These are phyloP conservation scores for Cytospora chrysosperma DNA, from an alignment of 2,329 filamentous ascomycete species.

Conservation along the genomic window DNA sequence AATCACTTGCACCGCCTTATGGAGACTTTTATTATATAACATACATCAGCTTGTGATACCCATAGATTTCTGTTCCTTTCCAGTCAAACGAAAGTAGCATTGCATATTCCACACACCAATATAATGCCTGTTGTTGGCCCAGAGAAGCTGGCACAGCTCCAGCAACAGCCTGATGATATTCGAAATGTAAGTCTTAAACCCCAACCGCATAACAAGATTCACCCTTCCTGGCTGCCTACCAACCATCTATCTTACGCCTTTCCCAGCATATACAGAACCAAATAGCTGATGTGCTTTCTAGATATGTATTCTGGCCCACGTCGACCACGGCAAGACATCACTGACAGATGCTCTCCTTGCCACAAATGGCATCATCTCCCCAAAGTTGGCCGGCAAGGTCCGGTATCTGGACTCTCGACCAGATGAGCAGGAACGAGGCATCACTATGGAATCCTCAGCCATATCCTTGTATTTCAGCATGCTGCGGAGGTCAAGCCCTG, in stretches of 20 bases:
- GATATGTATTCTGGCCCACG: constrained; percentile 95
- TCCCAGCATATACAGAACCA: constrained; percentile 17
- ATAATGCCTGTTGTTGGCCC: constrained; percentile 89
- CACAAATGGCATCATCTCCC: constrained; percentile 98
- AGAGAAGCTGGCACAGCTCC: constrained; percentile 86
- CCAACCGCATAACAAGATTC: neutral
- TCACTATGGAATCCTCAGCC: constrained; percentile 99
- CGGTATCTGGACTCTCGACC: constrained; percentile 94
- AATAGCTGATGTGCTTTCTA: constrained; percentile 33
- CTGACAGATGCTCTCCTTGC: constrained; percentile 93
- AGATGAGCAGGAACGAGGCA: constrained; percentile 92
- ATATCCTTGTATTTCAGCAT: constrained; percentile 97
- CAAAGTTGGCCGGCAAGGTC: constrained; percentile 96
- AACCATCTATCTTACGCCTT: constrained; percentile 19
- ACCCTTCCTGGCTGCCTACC: neutral
- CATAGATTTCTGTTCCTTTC: neutral
- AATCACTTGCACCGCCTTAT: constrained; percentile 19
- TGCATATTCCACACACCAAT: constrained; percentile 18
- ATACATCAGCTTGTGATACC: constrained; percentile 8
- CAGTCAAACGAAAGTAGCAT: neutral
- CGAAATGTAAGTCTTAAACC: constrained; percentile 69
- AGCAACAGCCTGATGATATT: constrained; percentile 83
- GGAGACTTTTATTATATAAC: neutral
- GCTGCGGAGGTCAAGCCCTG: constrained; percentile 69
- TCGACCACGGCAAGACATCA: constrained; percentile 98